Conservation (phyloP, 805 yeast genomes). For the Lachancea kluyveri region DNA sequence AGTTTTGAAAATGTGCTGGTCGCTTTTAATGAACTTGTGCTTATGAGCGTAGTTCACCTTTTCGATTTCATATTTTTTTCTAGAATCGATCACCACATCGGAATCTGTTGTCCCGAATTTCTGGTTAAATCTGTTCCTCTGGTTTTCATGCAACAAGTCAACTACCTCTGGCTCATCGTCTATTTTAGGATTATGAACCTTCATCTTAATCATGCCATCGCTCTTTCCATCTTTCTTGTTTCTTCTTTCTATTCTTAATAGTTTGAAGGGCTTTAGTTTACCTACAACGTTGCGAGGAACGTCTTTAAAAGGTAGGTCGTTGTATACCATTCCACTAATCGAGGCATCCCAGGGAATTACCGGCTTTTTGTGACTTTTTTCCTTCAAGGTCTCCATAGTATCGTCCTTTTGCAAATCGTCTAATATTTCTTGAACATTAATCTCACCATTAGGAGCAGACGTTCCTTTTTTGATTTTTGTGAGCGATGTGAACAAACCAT, state of each 20-base stretch:
- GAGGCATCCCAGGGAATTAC: slow-evolving; percentile 37
- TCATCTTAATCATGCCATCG: slow-evolving; percentile 46
- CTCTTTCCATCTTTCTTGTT: slow-evolving; percentile 65
- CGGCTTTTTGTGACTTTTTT: slow-evolving; percentile 17
- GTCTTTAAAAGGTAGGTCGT: slow-evolving; percentile 29
- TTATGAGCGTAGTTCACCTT: slow-evolving; percentile 14
- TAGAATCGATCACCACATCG: slow-evolving; percentile 8
- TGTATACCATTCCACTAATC: slow-evolving; percentile 31
- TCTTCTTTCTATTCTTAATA: slow-evolving; percentile 69
- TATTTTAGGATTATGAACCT: slow-evolving; percentile 28
- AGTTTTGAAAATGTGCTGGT: slow-evolving; percentile 17
- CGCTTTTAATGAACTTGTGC: slow-evolving; percentile 25
- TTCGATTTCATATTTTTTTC: slow-evolving; percentile 14
- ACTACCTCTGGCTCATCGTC: slow-evolving; percentile 27
- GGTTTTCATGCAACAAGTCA: slow-evolving; percentile 12
- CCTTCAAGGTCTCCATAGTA: slow-evolving; percentile 4
- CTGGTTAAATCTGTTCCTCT: neutral
- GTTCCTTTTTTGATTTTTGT: slow-evolving; percentile 15
- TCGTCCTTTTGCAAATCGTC: slow-evolving; percentile 16
- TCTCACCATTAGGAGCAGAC: slow-evolving; percentile 9
- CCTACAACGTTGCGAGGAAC: slow-evolving; percentile 34
- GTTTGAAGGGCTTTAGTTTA: slow-evolving; percentile 32
- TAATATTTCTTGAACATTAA: slow-evolving; percentile 16
- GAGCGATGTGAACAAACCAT: slow-evolving; percentile 18
- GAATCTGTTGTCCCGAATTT: slow-evolving; percentile 1